Evolutionary conservation across 352 stramenopile species (phyloP).

Genomic region (Phytophthora ramorum): DNA sequence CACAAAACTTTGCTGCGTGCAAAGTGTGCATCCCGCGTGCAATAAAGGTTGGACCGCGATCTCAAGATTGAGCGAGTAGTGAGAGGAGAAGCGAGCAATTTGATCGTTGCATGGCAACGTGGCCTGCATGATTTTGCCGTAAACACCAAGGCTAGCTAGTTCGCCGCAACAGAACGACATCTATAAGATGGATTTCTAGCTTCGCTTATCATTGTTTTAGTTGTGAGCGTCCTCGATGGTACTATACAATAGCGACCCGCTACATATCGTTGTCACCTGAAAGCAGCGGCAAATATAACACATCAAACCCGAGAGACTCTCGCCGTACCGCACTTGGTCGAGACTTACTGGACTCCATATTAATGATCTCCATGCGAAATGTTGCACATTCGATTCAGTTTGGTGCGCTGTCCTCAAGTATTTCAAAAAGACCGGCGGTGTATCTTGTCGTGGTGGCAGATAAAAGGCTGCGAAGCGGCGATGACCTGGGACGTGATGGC

Average conservation of each 20-base stretch:
- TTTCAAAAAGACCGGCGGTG: no score
- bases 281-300: no score
- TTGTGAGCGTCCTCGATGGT: not conserved
- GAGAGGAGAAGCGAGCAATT: not conserved
- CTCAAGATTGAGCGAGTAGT: not conserved
- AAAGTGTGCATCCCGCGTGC: not conserved
- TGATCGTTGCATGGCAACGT: not conserved
- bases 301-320: no score
- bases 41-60: not conserved
- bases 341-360: no score
- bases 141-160: no score
- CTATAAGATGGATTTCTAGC: not conserved
- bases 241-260: not conserved
- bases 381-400: no score
- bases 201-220: not conserved
- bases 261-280: no score
- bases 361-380: no score
- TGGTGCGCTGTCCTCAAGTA: no score
- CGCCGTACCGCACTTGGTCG: no score
- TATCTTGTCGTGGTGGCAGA: slow-evolving; percentile 4
- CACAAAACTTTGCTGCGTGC: no score
- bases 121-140: not conserved
- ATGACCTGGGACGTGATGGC: slow-evolving; percentile 3
- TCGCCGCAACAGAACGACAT: no score
- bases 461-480: slow-evolving; percentile 8